Evolutionary conservation across 129 eudicot species (phyloP), one percentile per base, ranked within the genome.

Genomic region (Flaveria bidentis): DNA sequence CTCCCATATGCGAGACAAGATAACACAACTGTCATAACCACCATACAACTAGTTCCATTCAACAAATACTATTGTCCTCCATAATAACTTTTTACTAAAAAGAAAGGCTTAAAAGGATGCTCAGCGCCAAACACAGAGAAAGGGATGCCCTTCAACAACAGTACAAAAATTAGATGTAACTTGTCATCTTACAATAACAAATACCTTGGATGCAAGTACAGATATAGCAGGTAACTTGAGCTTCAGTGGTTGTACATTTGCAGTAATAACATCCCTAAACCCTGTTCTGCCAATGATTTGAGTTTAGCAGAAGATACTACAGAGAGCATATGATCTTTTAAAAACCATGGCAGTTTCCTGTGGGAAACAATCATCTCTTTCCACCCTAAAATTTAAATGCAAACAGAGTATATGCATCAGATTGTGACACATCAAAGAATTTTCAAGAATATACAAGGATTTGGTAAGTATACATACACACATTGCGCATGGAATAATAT

Each of bases 161-260:
- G 63, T 80, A 73, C 55, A 73, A 80, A 62, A 74, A 74, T 80
- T 44, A 65, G 71, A 74, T 80, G 80, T 68, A 67, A 74, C 53
- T 66, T 67, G 70, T 67, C 76, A 22, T 74, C 67, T 80, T 67
- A 80, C 80, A 80, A 56, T 28, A 61, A 66, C 26, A 56, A 67
- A 56, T 62, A 79, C 17, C 50, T 60, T 10, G 36, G 57, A 22
- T 7, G 28, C 20, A 64, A 57, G 67, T 73, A 74, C 83, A 52
- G 61, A 73, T 80, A 63, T 72, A 71, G 75, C 79, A 73, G 39
- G 75, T 55, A 66, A 23, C 60, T 56, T 39, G 2, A 53, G 70
- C 79, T 73, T 80, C 68, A 57, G 62, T 23, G 23, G 41, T 66
- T 65, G 69, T 57, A 55, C 52, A 58, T 72, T 62, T 71, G 50